Evolutionary conservation across 164 flowering plant genomes (phyloP).

Genomic region (Aristolochia fimbriata): DNA sequence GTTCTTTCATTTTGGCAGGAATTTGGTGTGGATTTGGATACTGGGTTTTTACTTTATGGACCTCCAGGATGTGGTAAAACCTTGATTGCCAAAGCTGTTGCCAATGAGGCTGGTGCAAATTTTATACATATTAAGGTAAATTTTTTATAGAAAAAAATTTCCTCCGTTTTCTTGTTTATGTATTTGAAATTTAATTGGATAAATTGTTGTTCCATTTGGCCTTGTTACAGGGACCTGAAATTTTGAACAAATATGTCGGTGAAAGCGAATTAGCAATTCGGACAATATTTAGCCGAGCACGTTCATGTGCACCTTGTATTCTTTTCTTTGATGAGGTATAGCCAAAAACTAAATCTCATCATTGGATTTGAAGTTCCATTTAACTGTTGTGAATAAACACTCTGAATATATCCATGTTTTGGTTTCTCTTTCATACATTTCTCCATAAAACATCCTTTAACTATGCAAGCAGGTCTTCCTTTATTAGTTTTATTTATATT

Average conservation of each 20-base stretch:
- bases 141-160: too few relatives aligned
- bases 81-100: constrained; percentile 92
- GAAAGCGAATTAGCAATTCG: constrained; percentile 90
- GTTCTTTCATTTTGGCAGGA: constrained; percentile 25
- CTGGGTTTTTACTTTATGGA: constrained; percentile 89
- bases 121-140: constrained; percentile 88
- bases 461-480: too few relatives aligned
- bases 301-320: constrained; percentile 88
- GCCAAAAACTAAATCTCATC: not conserved
- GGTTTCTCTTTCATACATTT: too few relatives aligned
- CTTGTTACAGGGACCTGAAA: constrained; percentile 72
- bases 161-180: too few relatives aligned
- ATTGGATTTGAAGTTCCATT: too few relatives aligned
- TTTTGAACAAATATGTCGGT: constrained; percentile 91
- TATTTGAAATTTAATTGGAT: not conserved
- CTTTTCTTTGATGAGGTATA: constrained; percentile 94
- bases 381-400: too few relatives aligned
- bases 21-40: constrained; percentile 64
- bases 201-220: not conserved
- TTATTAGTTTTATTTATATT: too few relatives aligned
- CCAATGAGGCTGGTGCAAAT: constrained; percentile 94
- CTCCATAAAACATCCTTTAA: too few relatives aligned
- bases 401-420: too few relatives aligned
- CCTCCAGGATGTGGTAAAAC: constrained; percentile 99
- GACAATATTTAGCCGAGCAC: constrained; percentile 76